Evolutionary conservation across 306 rosid species (phyloP).

Genomic region (Quercus wislizeni): DNA sequence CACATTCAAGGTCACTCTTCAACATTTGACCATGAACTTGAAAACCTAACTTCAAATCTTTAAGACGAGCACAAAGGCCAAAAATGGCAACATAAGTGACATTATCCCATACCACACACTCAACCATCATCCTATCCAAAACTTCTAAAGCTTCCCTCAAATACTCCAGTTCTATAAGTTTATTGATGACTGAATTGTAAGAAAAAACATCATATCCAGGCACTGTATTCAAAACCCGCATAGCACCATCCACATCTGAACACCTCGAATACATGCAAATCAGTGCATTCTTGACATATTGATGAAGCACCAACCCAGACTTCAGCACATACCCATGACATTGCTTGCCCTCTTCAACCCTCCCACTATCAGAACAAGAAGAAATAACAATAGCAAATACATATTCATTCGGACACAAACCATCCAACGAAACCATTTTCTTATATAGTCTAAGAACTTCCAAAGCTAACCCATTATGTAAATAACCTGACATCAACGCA

Average conservation of each 20-base stretch:
- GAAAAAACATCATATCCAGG: slow-evolving; percentile 38
- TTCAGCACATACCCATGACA: slow-evolving; percentile 55
- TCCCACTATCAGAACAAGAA: slow-evolving; percentile 44
- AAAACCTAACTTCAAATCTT: slow-evolving; percentile 50
- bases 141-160: slow-evolving; percentile 35
- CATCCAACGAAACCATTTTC: slow-evolving; percentile 26
- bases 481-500: slow-evolving; percentile 57
- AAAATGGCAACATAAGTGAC: slow-evolving; percentile 47
- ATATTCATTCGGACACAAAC: slow-evolving; percentile 41
- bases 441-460: slow-evolving; percentile 48
- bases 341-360: slow-evolving; percentile 60
- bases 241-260: slow-evolving; percentile 37
- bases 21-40: slow-evolving; percentile 49
- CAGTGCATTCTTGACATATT: slow-evolving; percentile 56
- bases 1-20: slow-evolving; percentile 30
- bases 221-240: slow-evolving; percentile 36
- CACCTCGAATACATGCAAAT: slow-evolving; percentile 57
- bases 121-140: slow-evolving; percentile 41
- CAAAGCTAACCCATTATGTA: slow-evolving; percentile 36
- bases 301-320: slow-evolving; percentile 46
- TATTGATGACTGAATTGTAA: slow-evolving; percentile 50
- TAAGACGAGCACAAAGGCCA: slow-evolving; percentile 52
- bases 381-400: slow-evolving; percentile 47
- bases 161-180: slow-evolving; percentile 41
- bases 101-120: slow-evolving; percentile 47